Base-by-base conservation (phyloP, 495 filamentous ascomycete species). In the Barbatosphaeria neglecta region DNA sequence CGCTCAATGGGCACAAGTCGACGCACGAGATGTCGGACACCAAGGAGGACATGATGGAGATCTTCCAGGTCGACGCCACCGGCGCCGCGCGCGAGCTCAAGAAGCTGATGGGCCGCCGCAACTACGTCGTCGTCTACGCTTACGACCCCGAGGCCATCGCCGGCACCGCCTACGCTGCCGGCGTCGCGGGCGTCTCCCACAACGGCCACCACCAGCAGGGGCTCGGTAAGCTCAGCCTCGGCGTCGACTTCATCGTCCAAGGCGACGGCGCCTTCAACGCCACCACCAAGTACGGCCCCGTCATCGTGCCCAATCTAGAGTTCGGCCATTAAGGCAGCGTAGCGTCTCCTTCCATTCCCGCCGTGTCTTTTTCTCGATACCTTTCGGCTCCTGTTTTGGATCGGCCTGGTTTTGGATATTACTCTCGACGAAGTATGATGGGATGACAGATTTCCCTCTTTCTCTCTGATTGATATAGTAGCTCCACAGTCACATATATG, bases 1-100 rank as follows among this genome's bases (percentile, higher is more conserved):
- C 92, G 1, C 74, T 75, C 38, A 98, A 98, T 64, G 93, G 93
- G 17, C 84, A 93, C 60, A 83, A 86, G 50, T 84, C 79, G 17
- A 78, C 72, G 2, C 70, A 81, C 55, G 63, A 72, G 41, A 60
- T 74, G n/a, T 73, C 68, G 19, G 92, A 98, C 59, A 98, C 92
- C 31, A 98, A 98, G 63, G 92, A 98, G 64, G 92, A 98, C 60
- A 98, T 98, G 92, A 89, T 97, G 81, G 92, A 98, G 68, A 87
- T 98, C 52, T 98, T 98, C 75, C 83, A 90, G 60, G 82, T 75
- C 7, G 92, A 98, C 55, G 85, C 90, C 16, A 84, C 77, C 43
- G 90, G 93, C 13, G 69, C 77, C 22, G 67, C 79, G 1, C 73
- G 93, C 20, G 92, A 98, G 65, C 68, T 84, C 51, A 86, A 86